Evolutionary conservation across 495 filamentous ascomycete genomes (phyloP).

Genomic region (Aspergillus heteromorphus): DNA sequence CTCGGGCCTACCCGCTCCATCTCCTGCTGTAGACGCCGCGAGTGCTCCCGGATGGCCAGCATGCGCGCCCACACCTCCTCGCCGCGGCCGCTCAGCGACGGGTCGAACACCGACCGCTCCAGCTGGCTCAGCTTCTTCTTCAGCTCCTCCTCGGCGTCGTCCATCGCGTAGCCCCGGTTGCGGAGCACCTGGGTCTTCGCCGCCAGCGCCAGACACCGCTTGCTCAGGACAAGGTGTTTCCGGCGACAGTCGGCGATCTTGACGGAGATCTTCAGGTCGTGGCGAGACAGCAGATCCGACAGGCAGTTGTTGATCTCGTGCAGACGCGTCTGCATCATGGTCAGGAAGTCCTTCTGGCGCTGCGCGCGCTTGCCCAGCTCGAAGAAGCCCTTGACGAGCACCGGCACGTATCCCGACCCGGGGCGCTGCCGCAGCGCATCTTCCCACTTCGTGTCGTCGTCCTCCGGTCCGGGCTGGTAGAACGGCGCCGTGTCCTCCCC

Average conservation of each 20-base stretch:
- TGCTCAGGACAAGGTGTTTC: slow-evolving; percentile 72
- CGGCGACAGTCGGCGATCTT: slow-evolving; percentile 74
- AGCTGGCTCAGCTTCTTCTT: slow-evolving; percentile 75
- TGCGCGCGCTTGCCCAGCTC: slow-evolving; percentile 71
- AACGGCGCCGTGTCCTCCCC: slow-evolving; percentile 72
- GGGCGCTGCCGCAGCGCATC: slow-evolving; percentile 84
- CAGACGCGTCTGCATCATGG: slow-evolving; percentile 68
- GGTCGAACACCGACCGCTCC: slow-evolving; percentile 74
- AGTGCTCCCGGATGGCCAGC: slow-evolving; percentile 75
- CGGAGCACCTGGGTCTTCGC: slow-evolving; percentile 88
- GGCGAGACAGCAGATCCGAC: slow-evolving; percentile 68
- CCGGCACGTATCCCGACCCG: slow-evolving; percentile 68
- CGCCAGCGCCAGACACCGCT: slow-evolving; percentile 77
- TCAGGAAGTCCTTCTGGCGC: slow-evolving; percentile 67
- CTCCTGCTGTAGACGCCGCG: slow-evolving; percentile 71
- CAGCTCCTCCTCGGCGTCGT: slow-evolving; percentile 83
- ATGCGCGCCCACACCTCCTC: slow-evolving; percentile 98
- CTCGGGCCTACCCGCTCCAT: slow-evolving; percentile 58
- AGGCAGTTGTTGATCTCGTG: slow-evolving; percentile 88
- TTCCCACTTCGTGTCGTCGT: slow-evolving; percentile 86
- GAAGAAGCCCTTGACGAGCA: slow-evolving; percentile 62
- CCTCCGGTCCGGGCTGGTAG: slow-evolving; percentile 69
- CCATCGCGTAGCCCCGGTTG: slow-evolving; percentile 88
- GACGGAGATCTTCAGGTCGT: slow-evolving; percentile 76
- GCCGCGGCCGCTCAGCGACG: slow-evolving; percentile 69